Evolutionary conservation across 495 filamentous ascomycete species (phyloP).

Genomic region (Tetracladium marchalianum): DNA sequence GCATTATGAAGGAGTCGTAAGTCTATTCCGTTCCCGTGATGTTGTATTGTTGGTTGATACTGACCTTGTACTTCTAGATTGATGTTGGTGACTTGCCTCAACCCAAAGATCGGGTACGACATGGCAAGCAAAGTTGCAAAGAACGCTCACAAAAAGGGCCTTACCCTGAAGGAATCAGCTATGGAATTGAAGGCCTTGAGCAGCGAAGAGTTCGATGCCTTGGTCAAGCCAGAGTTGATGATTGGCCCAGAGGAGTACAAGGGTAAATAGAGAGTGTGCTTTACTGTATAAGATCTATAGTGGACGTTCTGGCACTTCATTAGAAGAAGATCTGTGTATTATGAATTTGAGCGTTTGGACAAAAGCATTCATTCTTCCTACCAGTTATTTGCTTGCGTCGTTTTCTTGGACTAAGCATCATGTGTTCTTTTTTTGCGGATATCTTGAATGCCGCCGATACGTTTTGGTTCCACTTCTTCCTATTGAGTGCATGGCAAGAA

Average conservation of each 20-base stretch:
- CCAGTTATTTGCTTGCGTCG: too few relatives aligned
- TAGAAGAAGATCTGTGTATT: too few relatives aligned
- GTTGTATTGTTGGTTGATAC: not conserved
- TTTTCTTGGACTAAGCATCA: too few relatives aligned
- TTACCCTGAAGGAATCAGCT: conserved; percentile 85
- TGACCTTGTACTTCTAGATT: conserved; percentile 42
- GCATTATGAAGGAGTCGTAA: conserved; percentile 77
- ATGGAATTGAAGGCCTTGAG: conserved; percentile 88
- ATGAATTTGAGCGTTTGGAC: too few relatives aligned
- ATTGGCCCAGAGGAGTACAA: conserved; percentile 57
- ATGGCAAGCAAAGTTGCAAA: conserved; percentile 97
- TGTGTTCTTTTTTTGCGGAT: too few relatives aligned
- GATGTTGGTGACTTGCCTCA: conserved; percentile 97
- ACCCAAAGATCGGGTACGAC: conserved; percentile 98
- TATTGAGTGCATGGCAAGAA: too few relatives aligned
- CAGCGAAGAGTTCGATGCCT: conserved; percentile 80
- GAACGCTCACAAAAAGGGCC: conserved; percentile 97
- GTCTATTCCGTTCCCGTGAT: conserved; percentile 14
- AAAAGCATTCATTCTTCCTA: too few relatives aligned
- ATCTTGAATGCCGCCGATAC: too few relatives aligned
- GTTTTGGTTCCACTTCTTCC: too few relatives aligned
- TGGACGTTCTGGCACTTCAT: too few relatives aligned
- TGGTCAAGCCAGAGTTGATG: conserved; percentile 96
- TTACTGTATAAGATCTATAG: too few relatives aligned
- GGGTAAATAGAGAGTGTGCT: conserved; percentile 5